phyloP scores from a whole-genome alignment of 352 stramenopile species.

The Thalassiosira tumida region DNA sequence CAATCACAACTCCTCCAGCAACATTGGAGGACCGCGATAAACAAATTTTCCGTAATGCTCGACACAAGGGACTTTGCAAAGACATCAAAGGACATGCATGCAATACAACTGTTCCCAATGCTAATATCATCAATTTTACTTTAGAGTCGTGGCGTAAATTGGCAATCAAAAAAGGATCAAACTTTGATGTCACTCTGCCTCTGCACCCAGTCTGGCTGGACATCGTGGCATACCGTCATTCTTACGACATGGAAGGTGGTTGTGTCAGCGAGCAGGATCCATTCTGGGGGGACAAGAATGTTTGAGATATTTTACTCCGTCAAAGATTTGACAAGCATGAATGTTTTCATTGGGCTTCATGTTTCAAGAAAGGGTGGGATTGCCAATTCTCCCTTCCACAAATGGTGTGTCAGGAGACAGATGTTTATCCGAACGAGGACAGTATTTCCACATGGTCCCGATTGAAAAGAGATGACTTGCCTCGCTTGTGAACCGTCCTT shows the following conservation, averaged over 20 bases:
- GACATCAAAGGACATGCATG: conserved; percentile 13
- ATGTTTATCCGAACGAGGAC: background rate
- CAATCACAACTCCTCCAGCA: background rate
- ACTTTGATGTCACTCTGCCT: background rate
- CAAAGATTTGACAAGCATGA: conserved; percentile 57
- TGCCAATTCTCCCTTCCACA: conserved; percentile 46
- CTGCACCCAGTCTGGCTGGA: conserved; percentile 8
- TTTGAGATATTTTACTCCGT: conserved; percentile 37
- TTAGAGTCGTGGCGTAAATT: conserved; percentile 21
- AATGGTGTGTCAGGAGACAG: background rate
- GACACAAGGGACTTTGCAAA: conserved; percentile 22
- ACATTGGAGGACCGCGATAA: background rate
- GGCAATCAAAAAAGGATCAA: background rate
- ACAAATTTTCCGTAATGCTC: conserved; percentile 16
- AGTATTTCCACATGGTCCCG: no score
- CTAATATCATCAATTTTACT: conserved; percentile 29
- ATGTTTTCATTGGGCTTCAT: conserved; percentile 29
- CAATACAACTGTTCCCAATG: background rate
- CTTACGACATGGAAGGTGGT: conserved; percentile 47
- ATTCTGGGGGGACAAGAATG: conserved; percentile 48
- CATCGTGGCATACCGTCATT: conserved; percentile 40
- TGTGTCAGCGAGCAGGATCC: conserved; percentile 2
- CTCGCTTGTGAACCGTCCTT: no score
- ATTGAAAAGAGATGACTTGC: no score
- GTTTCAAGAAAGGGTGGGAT: conserved; percentile 69